phyloP scores from a whole-genome alignment of 148 eudicot genomes.

The Diospyros lotus region DNA sequence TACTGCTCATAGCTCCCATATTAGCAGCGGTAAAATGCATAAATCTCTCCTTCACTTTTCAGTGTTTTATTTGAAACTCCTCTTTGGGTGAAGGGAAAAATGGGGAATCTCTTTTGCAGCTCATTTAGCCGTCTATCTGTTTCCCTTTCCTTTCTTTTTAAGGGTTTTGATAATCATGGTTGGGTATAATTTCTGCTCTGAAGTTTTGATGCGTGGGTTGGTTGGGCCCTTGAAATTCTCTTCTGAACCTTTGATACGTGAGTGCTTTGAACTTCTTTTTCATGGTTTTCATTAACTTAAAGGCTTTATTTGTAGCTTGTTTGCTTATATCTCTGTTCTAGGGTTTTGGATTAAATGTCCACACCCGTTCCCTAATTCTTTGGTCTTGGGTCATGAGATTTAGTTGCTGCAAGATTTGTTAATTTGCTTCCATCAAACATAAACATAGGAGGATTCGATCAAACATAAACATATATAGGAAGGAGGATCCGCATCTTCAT shows the following conservation, averaged over 20 bases:
- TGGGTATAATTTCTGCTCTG: background rate
- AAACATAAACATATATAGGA: no score
- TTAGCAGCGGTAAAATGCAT: constrained; percentile 41
- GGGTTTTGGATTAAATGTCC: background rate
- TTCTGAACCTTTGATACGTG: background rate
- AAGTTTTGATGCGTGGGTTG: background rate
- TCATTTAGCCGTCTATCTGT: background rate
- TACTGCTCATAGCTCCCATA: constrained; percentile 40
- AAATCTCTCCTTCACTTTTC: background rate
- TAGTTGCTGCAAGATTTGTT: no score
- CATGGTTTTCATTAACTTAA: background rate
- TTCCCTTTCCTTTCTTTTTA: background rate
- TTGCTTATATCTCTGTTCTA: background rate
- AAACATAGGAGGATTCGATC: no score
- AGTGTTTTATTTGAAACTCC: background rate
- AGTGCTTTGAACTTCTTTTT: background rate
- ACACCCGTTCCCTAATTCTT: background rate
- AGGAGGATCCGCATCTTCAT: no score
- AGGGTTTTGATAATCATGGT: background rate
- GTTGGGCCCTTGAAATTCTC: background rate
- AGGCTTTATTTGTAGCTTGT: background rate
- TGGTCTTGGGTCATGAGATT: background rate
- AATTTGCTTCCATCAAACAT: no score
- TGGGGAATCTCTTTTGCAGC: no score
- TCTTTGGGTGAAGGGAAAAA: no score